Conservation (phyloP, 345 rosid species). For the Melaleuca quinquenervia region DNA sequence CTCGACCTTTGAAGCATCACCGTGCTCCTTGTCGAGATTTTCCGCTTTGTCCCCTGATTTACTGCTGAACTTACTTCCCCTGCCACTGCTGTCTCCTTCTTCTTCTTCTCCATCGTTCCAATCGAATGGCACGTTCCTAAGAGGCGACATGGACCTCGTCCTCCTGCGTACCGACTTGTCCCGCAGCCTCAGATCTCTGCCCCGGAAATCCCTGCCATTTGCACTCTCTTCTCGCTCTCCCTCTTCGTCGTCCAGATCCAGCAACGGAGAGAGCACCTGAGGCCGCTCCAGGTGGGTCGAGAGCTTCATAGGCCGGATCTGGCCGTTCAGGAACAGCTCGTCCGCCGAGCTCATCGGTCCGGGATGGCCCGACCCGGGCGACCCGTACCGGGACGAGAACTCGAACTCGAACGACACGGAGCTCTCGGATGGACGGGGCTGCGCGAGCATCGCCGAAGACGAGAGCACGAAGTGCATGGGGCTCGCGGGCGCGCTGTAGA, state of each 20-base stretch:
- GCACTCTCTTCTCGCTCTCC: background rate
- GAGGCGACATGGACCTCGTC: conserved; percentile 88
- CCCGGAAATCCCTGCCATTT: conserved; percentile 17
- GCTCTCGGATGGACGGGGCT: background rate
- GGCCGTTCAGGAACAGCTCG: conserved; percentile 79
- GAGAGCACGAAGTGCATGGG: conserved; percentile 78
- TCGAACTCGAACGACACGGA: conserved; percentile 67
- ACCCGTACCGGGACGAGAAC: conserved; percentile 53
- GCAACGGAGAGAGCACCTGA: conserved; percentile 55
- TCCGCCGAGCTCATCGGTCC: conserved; percentile 92
- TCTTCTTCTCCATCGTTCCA: conserved; percentile 18
- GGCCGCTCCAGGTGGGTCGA: conserved; percentile 77
- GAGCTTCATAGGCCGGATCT: conserved; percentile 93
- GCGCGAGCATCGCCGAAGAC: conserved; percentile 2
- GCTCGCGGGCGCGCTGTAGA: conserved; percentile 88
- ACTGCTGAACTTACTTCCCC: background rate
- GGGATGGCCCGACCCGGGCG: conserved; percentile 22
- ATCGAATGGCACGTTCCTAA: conserved; percentile 33
- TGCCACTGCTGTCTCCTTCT: background rate
- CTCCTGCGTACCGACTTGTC: conserved; percentile 63
- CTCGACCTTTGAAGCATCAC: background rate
- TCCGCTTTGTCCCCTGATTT: background rate
- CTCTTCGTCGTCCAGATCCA: conserved; percentile 63
- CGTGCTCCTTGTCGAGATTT: background rate
- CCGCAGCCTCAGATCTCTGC: conserved; percentile 58